Conservation (phyloP, 371 early-diverging fungal species). For the Homolaphlyctis polyrhiza region DNA sequence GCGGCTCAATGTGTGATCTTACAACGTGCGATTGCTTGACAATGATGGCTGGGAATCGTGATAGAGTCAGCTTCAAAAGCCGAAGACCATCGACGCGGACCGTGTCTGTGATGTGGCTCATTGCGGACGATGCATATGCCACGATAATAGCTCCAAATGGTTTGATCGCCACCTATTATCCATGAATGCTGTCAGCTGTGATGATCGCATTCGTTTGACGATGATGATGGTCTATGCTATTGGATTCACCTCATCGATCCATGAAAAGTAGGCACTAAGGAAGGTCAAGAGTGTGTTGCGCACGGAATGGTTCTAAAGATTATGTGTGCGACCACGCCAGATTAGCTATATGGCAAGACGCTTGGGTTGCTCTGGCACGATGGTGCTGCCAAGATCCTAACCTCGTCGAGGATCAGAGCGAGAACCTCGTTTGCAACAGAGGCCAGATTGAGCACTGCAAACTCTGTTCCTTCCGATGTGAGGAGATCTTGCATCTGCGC, state of each 20-base stretch:
- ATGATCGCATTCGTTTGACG: no score
- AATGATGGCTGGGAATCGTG: neutral
- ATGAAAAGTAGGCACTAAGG: neutral
- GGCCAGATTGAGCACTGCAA: conserved; percentile 58
- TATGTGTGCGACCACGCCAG: no score
- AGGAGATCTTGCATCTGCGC: conserved; percentile 64
- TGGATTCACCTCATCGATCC: conserved; percentile 1
- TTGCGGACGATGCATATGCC: conserved; percentile 78
- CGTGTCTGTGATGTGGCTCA: conserved; percentile 87
- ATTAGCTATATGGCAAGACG: no score
- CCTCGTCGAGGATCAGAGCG: conserved; percentile 60
- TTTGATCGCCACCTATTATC: neutral
- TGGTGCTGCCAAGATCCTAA: conserved; percentile 17
- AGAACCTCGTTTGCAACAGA: conserved; percentile 57
- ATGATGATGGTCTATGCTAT: no score
- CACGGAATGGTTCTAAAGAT: neutral
- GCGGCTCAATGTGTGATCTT: no score
- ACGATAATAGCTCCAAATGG: conserved; percentile 75
- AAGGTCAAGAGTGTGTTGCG: neutral
- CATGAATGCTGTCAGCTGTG: no score
- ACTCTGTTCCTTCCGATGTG: conserved; percentile 40
- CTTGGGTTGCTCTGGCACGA: neutral
- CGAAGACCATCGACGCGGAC: conserved; percentile 71
- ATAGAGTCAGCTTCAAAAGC: neutral
- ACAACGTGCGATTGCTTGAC: neutral